Conservation (phyloP, 331 rosid genomes). For the Cydonia oblonga region DNA sequence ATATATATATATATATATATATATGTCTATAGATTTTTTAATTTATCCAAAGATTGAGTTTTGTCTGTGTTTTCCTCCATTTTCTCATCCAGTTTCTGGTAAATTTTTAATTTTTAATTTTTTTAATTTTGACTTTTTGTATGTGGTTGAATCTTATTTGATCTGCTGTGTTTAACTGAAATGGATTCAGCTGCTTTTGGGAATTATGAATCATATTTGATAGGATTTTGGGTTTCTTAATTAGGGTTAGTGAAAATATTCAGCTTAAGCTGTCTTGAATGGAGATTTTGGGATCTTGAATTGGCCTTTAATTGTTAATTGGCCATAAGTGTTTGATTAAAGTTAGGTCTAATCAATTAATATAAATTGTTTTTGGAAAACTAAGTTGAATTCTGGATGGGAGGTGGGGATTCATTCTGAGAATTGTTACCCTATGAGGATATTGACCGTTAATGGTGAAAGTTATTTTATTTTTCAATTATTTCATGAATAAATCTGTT, state of each 20-base stretch:
- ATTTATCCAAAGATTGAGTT: too few relatives aligned
- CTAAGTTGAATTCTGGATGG: neutral
- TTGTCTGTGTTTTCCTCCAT: too few relatives aligned
- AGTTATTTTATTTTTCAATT: neutral
- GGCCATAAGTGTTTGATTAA: neutral
- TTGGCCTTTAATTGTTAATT: neutral
- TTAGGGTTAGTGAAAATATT: neutral
- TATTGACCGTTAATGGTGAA: neutral
- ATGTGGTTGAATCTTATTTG: neutral
- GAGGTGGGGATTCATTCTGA: neutral
- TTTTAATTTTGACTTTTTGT: neutral
- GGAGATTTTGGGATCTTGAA: neutral
- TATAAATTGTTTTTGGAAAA: neutral
- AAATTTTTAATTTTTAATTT: too few relatives aligned
- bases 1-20: too few relatives aligned
- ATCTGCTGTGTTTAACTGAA: neutral
- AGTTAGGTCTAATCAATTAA: neutral
- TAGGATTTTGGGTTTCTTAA: neutral
- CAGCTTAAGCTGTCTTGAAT: neutral
- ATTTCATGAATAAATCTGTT: neutral
- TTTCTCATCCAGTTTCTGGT: too few relatives aligned
- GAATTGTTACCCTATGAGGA: constrained; percentile 1
- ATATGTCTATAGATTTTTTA: too few relatives aligned
- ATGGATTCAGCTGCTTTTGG: neutral
- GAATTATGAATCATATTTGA: neutral